Conservation (phyloP, 345 rosid species). For the Eucalyptus caleyi region DNA sequence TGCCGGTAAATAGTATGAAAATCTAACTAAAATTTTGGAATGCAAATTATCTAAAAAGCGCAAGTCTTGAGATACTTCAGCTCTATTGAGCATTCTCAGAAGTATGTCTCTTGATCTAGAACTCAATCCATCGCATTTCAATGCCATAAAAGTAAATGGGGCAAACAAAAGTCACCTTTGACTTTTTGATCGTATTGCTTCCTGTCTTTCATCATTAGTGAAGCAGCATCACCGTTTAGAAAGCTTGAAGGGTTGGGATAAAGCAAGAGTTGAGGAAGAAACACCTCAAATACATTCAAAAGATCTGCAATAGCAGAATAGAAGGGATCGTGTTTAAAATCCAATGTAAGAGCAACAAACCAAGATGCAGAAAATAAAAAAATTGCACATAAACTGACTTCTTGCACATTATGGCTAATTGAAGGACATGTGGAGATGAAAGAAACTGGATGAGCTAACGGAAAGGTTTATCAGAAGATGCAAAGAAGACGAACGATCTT, state of each 20-base stretch:
- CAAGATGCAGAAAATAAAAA: neutral
- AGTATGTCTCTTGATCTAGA: neutral
- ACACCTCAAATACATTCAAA: constrained; percentile 56
- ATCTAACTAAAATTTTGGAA: neutral
- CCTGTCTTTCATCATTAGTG: constrained; percentile 59
- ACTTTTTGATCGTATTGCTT: constrained; percentile 55
- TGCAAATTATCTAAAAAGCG: neutral
- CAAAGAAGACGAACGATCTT: neutral
- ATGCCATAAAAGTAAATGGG: neutral
- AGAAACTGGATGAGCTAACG: neutral
- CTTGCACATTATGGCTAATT: neutral
- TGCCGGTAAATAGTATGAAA: neutral
- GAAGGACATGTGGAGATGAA: neutral
- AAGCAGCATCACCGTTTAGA: constrained; percentile 61
- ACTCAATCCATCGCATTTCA: neutral
- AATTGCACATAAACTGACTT: neutral
- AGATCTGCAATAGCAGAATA: constrained; percentile 33
- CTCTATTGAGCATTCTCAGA: neutral
- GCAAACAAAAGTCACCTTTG: constrained; percentile 23
- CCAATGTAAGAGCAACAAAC: neutral
- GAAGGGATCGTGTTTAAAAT: neutral
- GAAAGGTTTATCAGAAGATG: neutral
- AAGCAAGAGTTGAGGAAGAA: constrained; percentile 59
- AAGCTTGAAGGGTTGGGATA: constrained; percentile 70
- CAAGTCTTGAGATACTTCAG: neutral